Evolutionary conservation across 768 basidiomycete genomes (phyloP).

Genomic region (Xerocomus spinulosus): DNA sequence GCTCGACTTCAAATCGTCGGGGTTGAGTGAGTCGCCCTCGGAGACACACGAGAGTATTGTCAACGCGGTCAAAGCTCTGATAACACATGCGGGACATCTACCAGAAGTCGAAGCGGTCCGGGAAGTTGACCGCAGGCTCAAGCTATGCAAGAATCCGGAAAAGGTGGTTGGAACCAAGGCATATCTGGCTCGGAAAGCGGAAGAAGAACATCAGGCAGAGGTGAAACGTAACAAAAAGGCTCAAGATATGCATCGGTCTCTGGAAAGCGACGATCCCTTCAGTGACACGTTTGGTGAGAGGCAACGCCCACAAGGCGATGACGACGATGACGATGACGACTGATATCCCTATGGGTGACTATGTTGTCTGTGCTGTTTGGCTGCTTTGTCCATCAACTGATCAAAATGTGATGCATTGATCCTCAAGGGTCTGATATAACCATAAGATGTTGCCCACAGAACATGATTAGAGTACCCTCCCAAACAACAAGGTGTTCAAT

Average conservation of each 20-base stretch:
- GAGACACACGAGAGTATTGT: constrained; percentile 31
- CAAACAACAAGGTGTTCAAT: constrained; percentile 22
- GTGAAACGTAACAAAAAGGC: constrained; percentile 67
- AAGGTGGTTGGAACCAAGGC: constrained; percentile 89
- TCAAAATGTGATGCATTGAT: not conserved
- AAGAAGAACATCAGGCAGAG: constrained; percentile 64
- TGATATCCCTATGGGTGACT: constrained; percentile 29
- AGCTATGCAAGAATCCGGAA: constrained; percentile 91
- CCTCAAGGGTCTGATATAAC: not conserved
- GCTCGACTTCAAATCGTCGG: constrained; percentile 41
- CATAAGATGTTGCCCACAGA: constrained; percentile 21
- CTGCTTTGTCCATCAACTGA: not conserved
- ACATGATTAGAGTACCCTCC: constrained; percentile 8
- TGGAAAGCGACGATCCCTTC: constrained; percentile 65
- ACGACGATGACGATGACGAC: constrained; percentile 28
- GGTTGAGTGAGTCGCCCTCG: constrained; percentile 7
- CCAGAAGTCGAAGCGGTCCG: constrained; percentile 83
- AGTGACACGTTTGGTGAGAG: constrained; percentile 47
- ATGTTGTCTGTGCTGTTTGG: too few species aligned
- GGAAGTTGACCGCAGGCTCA: constrained; percentile 83
- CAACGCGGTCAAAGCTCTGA: constrained; percentile 49
- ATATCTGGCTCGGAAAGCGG: constrained; percentile 66
- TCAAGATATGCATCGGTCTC: constrained; percentile 39
- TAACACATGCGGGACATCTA: constrained; percentile 49
- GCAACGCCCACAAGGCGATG: constrained; percentile 34